phyloP scores from a whole-genome alignment of 73 alveolate genomes.

The Paramecium primaurelia region DNA sequence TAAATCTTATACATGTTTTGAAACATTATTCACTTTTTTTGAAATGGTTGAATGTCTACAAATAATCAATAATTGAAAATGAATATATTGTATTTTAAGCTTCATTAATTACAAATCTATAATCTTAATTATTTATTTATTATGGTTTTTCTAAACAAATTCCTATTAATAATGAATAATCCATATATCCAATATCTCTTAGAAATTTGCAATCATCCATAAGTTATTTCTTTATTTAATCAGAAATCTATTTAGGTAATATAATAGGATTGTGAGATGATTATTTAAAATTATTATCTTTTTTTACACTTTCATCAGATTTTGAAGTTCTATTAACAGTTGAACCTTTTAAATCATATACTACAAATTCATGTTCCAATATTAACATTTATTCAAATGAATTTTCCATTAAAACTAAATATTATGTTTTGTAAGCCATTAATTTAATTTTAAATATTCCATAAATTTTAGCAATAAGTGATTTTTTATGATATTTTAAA shows the following conservation, averaged over 20 bases:
- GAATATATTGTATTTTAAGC: background rate
- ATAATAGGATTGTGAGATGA: background rate
- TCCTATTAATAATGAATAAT: constrained; percentile 3
- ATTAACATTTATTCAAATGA: background rate
- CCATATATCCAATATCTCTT: background rate
- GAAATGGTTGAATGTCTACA: background rate
- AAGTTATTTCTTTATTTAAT: background rate
- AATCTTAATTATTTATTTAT: background rate
- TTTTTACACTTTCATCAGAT: background rate
- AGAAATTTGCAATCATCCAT: background rate
- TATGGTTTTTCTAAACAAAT: background rate
- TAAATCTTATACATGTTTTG: background rate
- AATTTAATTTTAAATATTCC: background rate
- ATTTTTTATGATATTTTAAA: background rate
- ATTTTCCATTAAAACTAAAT: background rate
- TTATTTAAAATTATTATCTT: background rate
- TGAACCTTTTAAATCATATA: background rate
- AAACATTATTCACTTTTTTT: background rate
- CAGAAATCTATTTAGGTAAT: background rate
- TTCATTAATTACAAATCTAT: background rate
- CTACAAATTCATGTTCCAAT: background rate
- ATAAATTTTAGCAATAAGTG: background rate
- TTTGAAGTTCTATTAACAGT: background rate
- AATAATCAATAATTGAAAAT: background rate
- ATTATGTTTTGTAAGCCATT: background rate